Base-by-base conservation (phyloP, 2,329 filamentous ascomycete species). In the Aspergillus floridensis region DNA sequence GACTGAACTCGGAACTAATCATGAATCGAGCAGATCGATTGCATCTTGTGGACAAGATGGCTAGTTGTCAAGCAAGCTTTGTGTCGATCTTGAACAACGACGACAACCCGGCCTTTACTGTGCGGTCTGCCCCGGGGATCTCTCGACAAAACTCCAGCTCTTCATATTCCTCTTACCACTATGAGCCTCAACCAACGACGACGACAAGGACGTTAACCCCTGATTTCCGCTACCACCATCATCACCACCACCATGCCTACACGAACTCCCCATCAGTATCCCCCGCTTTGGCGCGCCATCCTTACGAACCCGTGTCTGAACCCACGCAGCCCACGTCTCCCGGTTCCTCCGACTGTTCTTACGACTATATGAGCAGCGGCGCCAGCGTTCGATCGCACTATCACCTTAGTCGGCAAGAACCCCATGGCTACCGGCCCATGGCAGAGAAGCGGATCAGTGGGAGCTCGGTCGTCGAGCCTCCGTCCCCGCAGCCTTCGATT, bases 21-120 rank as follows among this genome's bases (percentile, higher is more conserved):
- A 55, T 5, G n/a, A 12, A 7, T 31, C 19, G 38, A 32, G 19
- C 53, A 55, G 44, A 10, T 32, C 21, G 41, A 31, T 31, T 22
- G 26, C 7, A 4, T 19, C 41, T 48, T 29, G 19, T 44, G 21
- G 24, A 47, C 2, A 62, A 70, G 62, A 76, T 76, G 71, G 68
- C 71, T 41, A 65, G 66, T 58, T 68, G 70, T 63, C 71, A 64
- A 61, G 61, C 73, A 49, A 74, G 66, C 65, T 71, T 77, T 63
- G 71, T 77, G 59, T 80, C 78, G 31, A 80, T 80, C 63, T 63
- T 80, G 60, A 80, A 80, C 69, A 78, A 80, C 68, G 77, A 80
- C 69, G 77, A 80, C 62, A 75, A 77, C 59, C 78, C 77, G 49
- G 77, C 78, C 26, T 80, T 80, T 67, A 74, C 75, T 38, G 74